Evolutionary conservation across 441 rosid genomes (phyloP).

Genomic region (Populus hybrid): DNA sequence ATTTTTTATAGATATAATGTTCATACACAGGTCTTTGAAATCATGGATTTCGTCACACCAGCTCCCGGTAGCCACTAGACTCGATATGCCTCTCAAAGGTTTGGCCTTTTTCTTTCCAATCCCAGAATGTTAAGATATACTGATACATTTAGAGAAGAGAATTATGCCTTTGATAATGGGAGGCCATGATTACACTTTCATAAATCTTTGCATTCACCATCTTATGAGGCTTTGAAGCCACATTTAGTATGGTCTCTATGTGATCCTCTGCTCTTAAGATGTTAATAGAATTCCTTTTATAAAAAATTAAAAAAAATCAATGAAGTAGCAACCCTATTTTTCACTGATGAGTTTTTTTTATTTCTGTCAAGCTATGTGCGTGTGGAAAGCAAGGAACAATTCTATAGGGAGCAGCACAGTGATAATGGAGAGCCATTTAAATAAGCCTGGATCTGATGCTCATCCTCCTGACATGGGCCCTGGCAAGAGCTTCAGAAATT

Average conservation of each 20-base stretch:
- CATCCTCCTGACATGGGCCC: constrained; percentile 55
- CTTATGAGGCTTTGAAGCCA: background rate
- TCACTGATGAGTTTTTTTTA: background rate
- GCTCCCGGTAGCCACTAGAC: constrained; percentile 52
- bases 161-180: background rate
- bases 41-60: constrained; percentile 69
- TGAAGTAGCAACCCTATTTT: background rate
- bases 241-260: background rate
- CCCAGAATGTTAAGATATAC: background rate
- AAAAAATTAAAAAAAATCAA: background rate
- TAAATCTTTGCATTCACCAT: background rate
- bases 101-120: constrained; percentile 1
- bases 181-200: background rate
- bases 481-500: constrained; percentile 62
- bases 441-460: constrained; percentile 35
- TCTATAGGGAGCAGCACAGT: constrained; percentile 45
- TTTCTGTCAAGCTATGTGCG: constrained; percentile 41
- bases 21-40: constrained; percentile 56
- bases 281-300: background rate
- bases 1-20: constrained; percentile 16
- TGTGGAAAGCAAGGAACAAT: constrained; percentile 68
- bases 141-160: background rate
- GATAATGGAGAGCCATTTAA: constrained; percentile 44
- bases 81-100: constrained; percentile 73
- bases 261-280: background rate